phyloP scores from a whole-genome alignment of 1,284 basidiomycete genomes.

The Melampsora allii-populina region DNA sequence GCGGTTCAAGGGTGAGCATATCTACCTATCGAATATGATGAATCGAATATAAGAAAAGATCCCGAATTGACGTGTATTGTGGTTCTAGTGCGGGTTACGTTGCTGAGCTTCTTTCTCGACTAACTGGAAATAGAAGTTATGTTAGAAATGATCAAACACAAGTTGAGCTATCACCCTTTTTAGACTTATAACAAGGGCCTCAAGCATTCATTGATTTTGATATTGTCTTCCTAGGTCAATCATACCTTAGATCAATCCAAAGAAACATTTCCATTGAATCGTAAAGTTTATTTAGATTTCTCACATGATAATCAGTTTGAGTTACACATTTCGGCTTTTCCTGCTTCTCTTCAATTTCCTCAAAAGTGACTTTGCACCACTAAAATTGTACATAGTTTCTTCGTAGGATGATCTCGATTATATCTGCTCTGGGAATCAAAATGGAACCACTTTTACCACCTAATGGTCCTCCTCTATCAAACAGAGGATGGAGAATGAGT shows the following conservation, averaged over 20 bases:
- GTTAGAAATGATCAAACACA: slow-evolving; percentile 12
- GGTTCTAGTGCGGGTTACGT: slow-evolving; percentile 22
- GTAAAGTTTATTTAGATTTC: slow-evolving; percentile 18
- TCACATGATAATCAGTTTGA: slow-evolving; percentile 40
- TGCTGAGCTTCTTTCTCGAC: slow-evolving; percentile 22
- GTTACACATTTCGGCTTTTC: neutral
- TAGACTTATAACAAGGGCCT: too few species aligned
- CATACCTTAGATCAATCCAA: slow-evolving; percentile 27
- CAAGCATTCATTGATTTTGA: neutral
- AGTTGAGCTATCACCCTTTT: neutral
- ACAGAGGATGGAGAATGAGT: slow-evolving; percentile 14
- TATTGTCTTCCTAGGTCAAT: slow-evolving; percentile 8
- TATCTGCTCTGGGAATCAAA: slow-evolving; percentile 23
- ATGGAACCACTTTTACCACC: slow-evolving; percentile 1
- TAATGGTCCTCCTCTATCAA: slow-evolving; percentile 5
- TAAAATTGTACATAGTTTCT: neutral
- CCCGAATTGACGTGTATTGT: neutral
- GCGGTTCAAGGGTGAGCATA: slow-evolving; percentile 16
- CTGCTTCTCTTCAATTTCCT: neutral
- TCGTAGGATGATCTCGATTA: slow-evolving; percentile 22
- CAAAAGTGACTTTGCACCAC: neutral
- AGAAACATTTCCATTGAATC: slow-evolving; percentile 22
- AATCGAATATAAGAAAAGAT: neutral
- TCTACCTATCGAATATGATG: neutral
- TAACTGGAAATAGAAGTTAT: slow-evolving; percentile 9